Conservation (phyloP, 176 grass and related monocot genomes). For the Eragrostis nindensis region DNA sequence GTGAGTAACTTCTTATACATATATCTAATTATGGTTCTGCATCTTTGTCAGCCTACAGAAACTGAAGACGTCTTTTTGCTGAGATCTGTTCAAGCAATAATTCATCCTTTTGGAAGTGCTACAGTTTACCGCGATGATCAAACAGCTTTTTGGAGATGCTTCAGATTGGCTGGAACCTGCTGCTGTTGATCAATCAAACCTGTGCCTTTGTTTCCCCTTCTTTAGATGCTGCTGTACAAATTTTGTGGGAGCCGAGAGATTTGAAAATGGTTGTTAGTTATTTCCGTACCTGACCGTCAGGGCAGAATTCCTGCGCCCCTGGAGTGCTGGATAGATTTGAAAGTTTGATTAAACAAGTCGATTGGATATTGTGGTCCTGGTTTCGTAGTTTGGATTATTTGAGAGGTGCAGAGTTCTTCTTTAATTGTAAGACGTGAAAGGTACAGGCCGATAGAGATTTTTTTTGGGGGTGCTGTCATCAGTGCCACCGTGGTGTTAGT, state of each 20-base stretch:
- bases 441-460: not conserved
- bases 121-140: not conserved
- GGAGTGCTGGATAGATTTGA: not conserved
- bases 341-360: slow-evolving; percentile 20
- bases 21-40: not conserved
- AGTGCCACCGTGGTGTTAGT: no score
- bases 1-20: no score
- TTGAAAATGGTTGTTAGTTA: slow-evolving; percentile 24
- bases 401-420: not conserved
- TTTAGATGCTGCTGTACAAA: slow-evolving; percentile 39
- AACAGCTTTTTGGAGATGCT: not conserved
- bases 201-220: slow-evolving; percentile 9
- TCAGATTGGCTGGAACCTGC: not conserved
- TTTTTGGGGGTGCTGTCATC: no score
- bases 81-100: slow-evolving; percentile 1
- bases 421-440: not conserved
- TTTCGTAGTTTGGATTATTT: not conserved
- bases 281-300: not conserved
- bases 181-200: slow-evolving; percentile 17
- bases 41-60: slow-evolving; percentile 45
- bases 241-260: slow-evolving; percentile 40
- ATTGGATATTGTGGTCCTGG: not conserved
- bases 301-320: slow-evolving; percentile 23
- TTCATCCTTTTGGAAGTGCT: slow-evolving; percentile 21
- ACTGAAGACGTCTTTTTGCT: not conserved